A percentile compares a stretch with the other conserved stretches of the same genome.
phyloP scores from a whole-genome alignment of 371 early-diverging fungal genomes.

The Choanephora cucurbitarum region DNA sequence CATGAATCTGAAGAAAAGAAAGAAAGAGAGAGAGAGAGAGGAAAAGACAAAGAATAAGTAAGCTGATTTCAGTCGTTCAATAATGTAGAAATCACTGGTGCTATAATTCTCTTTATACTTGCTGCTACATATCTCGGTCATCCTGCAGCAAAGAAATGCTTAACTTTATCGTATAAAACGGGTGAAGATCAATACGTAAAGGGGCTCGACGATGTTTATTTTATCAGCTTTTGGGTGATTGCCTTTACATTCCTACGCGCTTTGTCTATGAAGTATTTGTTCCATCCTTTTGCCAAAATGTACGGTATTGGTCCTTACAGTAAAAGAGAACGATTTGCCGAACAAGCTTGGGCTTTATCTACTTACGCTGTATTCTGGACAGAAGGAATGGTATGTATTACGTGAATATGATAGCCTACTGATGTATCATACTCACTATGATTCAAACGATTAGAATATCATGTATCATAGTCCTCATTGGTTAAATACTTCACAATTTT shows the following conservation, averaged over 20 bases:
- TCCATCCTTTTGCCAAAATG: conserved; percentile 58
- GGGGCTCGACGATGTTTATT: conserved; percentile 59
- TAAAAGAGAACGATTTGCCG: conserved; percentile 67
- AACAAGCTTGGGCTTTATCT: conserved; percentile 61
- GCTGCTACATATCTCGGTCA: conserved; percentile 4
- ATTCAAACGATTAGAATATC: conserved; percentile 35
- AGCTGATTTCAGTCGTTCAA: no score
- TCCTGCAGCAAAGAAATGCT: conserved; percentile 17
- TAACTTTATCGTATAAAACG: conserved; percentile 11
- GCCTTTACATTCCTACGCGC: conserved; percentile 73
- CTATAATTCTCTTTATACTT: conserved; percentile 3
- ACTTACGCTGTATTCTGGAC: conserved; percentile 64
- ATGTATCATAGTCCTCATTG: conserved; percentile 69
- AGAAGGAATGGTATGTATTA: conserved; percentile 57
- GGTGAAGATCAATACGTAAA: conserved; percentile 35
- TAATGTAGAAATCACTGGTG: conserved; percentile 14
- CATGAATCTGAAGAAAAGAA: no score
- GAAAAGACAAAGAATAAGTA: neutral
- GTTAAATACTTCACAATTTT: conserved; percentile 67
- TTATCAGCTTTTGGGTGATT: conserved; percentile 67
- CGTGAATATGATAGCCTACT: no score
- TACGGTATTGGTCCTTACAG: conserved; percentile 50
- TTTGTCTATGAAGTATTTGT: conserved; percentile 57
- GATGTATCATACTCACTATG: no score
- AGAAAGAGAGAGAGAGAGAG: no score